Conservation (phyloP, 179 eudicot species). For the Amaranthus tricolor region DNA sequence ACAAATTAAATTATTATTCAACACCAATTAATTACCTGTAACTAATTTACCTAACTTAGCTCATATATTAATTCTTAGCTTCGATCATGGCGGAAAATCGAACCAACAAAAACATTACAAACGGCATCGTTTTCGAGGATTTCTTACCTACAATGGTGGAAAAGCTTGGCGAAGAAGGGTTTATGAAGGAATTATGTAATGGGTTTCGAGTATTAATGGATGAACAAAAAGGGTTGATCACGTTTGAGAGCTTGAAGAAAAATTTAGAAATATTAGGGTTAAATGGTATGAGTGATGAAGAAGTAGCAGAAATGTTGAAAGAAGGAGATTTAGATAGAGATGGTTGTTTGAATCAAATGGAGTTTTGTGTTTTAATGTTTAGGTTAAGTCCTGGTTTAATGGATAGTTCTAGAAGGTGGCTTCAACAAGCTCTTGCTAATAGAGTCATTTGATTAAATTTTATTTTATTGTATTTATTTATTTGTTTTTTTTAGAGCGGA, state of each 20-base stretch:
- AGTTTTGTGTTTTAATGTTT: slow-evolving; percentile 49
- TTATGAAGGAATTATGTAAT: slow-evolving; percentile 41
- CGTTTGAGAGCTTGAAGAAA: slow-evolving; percentile 36
- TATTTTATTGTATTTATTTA: too few species aligned
- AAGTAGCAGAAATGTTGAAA: slow-evolving; percentile 29
- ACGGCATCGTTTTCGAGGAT: slow-evolving; percentile 32
- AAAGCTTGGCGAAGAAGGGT: slow-evolving; percentile 37
- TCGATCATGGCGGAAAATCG: slow-evolving; percentile 11
- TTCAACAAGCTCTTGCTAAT: slow-evolving; percentile 33
- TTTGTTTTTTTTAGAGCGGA: too few species aligned
- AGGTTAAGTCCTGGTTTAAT: slow-evolving; percentile 47
- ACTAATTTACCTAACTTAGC: background rate
- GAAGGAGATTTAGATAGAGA: slow-evolving; percentile 48
- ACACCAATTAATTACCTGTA: too few species aligned
- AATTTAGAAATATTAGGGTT: slow-evolving; percentile 30
- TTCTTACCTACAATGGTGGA: slow-evolving; percentile 36
- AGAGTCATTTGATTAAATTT: too few species aligned
- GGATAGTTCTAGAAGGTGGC: slow-evolving; percentile 35
- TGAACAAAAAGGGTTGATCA: slow-evolving; percentile 37
- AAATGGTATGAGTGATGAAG: slow-evolving; percentile 30
- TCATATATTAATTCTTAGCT: background rate
- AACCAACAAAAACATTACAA: slow-evolving; percentile 5
- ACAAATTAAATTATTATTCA: background rate
- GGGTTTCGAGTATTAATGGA: slow-evolving; percentile 35
- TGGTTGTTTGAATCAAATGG: slow-evolving; percentile 48